Evolutionary conservation across 352 stramenopile species (phyloP), one percentile per base, ranked within the genome.

Genomic region (Phytophthora aleatoria): DNA sequence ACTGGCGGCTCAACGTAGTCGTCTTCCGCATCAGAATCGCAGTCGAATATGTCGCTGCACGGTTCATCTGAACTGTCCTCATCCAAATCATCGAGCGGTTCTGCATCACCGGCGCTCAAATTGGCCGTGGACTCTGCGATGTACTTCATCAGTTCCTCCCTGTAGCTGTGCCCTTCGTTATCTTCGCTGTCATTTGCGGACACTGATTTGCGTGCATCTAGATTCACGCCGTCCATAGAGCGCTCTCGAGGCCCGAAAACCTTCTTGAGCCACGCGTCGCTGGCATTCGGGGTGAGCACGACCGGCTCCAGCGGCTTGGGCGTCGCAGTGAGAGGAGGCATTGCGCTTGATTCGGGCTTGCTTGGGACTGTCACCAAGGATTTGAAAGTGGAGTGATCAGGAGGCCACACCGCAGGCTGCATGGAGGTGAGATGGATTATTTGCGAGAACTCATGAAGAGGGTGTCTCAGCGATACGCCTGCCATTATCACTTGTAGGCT

Each of bases 1-100:
- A 77, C 69, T 9, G 69, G 65, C 42, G 65, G 69, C 16, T 54
- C 48, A 11, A 74, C 51, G 43, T 67, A 63, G 10, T 55, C 49
- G 51, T 54, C 42, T 4, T 38, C 42, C 3, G 44, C 15, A 3
- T 56, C 41, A 10, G 36, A 36, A n/a, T 28, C 30, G 4, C 26
- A 47, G n/a, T 50, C 38, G 45, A 67, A 56, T 13, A 50, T 38
- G 36, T 38, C 59, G 12, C 8, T 50, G 43, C 27, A 49, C 11
- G 50, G 12, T 39, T 57, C 45, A 15, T 58, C 50, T 2, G 58
- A 66, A 30, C 31, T 66, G 11, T 69, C 61, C 3, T 47, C 35
- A 43, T 57, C 50, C 13, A 49, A 64, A 11, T 57, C 43, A 9
- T 33, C 16, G 5, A 67, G 31, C 13, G 45, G 64, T 9, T 67